Conservation (phyloP, 192 early-diverging fungal genomes). For the Coemansia sp. region DNA sequence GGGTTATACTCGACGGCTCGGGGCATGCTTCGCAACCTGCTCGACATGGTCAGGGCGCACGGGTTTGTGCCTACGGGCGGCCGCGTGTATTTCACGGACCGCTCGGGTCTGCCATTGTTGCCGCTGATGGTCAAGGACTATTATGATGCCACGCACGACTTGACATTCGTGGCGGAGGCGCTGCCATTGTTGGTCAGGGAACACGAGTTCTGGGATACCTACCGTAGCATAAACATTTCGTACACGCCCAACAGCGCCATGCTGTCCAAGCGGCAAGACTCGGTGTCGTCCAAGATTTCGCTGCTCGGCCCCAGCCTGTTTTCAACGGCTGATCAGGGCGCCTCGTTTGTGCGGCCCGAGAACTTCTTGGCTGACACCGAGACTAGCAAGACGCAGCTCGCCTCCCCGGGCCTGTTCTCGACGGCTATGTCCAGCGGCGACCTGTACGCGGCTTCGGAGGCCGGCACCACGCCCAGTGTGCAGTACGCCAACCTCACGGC, state of each 20-base stretch:
- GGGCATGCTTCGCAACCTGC: constrained; percentile 63
- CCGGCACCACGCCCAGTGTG: constrained; percentile 33
- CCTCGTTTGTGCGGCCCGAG: constrained; percentile 14
- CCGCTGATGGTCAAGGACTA: constrained; percentile 68
- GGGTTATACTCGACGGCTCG: constrained; percentile 58
- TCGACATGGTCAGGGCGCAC: constrained; percentile 54
- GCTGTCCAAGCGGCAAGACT: constrained; percentile 2
- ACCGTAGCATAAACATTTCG: constrained; percentile 47
- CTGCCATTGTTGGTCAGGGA: constrained; percentile 62
- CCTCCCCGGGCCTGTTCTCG: not conserved
- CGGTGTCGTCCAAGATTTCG: constrained; percentile 19
- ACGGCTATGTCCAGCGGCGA: constrained; percentile 8
- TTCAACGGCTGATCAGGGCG: constrained; percentile 1
- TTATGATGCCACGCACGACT: constrained; percentile 57
- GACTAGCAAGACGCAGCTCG: constrained; percentile 9
- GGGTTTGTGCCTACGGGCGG: constrained; percentile 75
- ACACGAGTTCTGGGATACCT: constrained; percentile 60
- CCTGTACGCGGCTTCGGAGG: constrained; percentile 31
- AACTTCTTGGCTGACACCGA: constrained; percentile 11
- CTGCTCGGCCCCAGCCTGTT: constrained; percentile 27
- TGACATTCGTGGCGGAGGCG: constrained; percentile 49
- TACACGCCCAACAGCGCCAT: constrained; percentile 25
- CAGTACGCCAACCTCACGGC: constrained; percentile 22
- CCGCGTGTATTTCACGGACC: constrained; percentile 71
- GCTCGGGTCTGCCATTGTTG: constrained; percentile 70